Conservation (phyloP, 257 asterid species). For the Lycium ferocissimum region DNA sequence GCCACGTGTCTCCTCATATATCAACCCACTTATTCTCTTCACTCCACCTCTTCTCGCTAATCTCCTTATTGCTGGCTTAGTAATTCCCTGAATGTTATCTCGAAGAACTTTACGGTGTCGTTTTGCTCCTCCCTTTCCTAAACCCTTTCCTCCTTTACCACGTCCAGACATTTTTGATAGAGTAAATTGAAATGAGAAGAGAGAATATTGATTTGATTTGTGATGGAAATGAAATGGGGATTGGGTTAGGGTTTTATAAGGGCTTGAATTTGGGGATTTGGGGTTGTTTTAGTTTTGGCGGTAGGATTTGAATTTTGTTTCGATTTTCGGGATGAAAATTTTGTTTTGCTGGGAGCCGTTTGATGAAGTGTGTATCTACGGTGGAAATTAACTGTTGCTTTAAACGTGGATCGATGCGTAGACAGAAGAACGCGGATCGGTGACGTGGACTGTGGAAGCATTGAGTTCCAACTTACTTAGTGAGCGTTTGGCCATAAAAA, state of each 20-base stretch:
- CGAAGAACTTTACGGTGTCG: conserved; percentile 32
- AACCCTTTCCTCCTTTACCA: conserved; percentile 32
- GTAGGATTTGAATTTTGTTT: not conserved
- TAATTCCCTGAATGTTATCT: conserved; percentile 33
- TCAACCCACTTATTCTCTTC: conserved; percentile 34
- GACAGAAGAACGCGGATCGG: not conserved
- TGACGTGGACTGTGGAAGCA: conserved; percentile 13
- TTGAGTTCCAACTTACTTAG: not conserved
- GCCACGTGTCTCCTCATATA: conserved; percentile 32
- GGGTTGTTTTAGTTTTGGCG: conserved; percentile 22
- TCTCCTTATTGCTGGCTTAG: conserved; percentile 25
- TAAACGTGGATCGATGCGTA: not conserved
- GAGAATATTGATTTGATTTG: not conserved
- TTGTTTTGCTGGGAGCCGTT: not conserved
- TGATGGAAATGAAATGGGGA: not conserved
- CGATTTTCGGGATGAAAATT: not conserved
- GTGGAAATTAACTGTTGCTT: not conserved
- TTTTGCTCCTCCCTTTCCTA: conserved; percentile 37
- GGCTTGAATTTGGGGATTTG: not conserved
- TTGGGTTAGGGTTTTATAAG: not conserved
- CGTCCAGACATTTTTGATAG: conserved; percentile 25
- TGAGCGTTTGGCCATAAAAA: too few relatives aligned
- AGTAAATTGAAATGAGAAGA: not conserved
- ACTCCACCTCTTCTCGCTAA: conserved; percentile 33
- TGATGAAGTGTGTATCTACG: not conserved